Percentiles rank a stretch among this genome's conserved stretches.
phyloP scores from a whole-genome alignment of 306 rosid genomes.

The Fagus crenata region DNA sequence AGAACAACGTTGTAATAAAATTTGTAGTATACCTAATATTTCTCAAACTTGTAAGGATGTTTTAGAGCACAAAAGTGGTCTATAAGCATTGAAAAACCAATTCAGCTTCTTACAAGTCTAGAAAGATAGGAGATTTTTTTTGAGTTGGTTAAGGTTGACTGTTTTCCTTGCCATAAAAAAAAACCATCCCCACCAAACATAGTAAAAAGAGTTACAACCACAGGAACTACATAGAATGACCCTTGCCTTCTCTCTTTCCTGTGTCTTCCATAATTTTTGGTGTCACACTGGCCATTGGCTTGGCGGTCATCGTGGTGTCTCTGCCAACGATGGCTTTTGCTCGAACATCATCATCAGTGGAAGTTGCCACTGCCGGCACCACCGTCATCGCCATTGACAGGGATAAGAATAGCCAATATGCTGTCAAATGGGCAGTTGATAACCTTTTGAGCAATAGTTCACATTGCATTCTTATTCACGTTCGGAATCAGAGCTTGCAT shows the following conservation, averaged over 20 bases:
- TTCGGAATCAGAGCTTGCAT: constrained; percentile 48
- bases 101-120: neutral
- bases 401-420: constrained; percentile 61
- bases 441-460: constrained; percentile 40
- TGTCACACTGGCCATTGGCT: neutral
- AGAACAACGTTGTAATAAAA: too few species aligned
- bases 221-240: neutral
- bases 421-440: constrained; percentile 87
- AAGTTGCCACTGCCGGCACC: constrained; percentile 4
- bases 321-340: neutral
- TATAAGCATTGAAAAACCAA: neutral
- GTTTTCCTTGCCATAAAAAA: neutral
- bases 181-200: constrained; percentile 1
- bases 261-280: neutral
- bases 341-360: neutral
- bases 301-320: neutral
- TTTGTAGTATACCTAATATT: too few species aligned
- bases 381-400: constrained; percentile 57
- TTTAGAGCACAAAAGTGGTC: neutral
- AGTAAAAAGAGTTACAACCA: constrained; percentile 4
- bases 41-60: too few species aligned
- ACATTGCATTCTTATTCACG: constrained; percentile 62
- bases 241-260: neutral
- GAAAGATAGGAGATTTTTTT: neutral
- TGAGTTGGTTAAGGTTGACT: constrained; percentile 1